Evolutionary conservation across 495 filamentous ascomycete genomes (phyloP), one percentile per base, ranked within the genome.

Genomic region (Talaromyces liani): DNA sequence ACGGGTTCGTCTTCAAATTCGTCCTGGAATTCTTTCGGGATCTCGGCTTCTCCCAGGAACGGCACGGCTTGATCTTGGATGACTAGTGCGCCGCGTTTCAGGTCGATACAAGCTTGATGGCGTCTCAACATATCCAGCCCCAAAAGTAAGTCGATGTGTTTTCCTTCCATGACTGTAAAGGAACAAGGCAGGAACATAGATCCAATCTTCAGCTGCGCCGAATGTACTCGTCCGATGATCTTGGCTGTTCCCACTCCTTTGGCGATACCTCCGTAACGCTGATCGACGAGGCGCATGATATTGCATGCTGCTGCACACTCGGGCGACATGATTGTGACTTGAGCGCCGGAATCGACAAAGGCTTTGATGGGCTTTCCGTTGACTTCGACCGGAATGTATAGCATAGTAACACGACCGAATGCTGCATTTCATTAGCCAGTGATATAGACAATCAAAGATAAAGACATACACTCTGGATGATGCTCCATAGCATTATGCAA

Each of bases 111-210:
- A 4, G 93, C 94, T 74, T 96, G 93, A 72, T 97, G 91, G 33
- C 95, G 84, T 74, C 92, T 96, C 58, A 98, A 78, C 90, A 99
- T 99, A 72, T 99, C 94, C 54, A 99, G 78, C 6, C 94, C 94
- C 10, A 99, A 82, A 7, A 99, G 83, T 10, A 99, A 80, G 68
- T 98, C 94, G n/a, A 98, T 94, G 63, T 90, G 87, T 75, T 98
- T 99, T 39, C 94, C 94, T 75, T 99, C 94, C 94, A 99, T 97
- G 66, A 99, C 94, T n/a, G 95, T 98, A 75, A 99, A 99, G 57
- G 89, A 90, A 79, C 92, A 97, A 0, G 93, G 86, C 58, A 99
- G 83, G 70, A 91, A 92, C 69, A 93, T 84, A 39, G 82, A 84
- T 18, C 94, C 95, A 66, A 99, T 96, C 76, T 90, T 91, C 71